Percentiles rank a stretch among this genome's conserved stretches.
These are phyloP conservation scores for Aspergillus floridensis DNA, from an alignment of 2,329 filamentous ascomycete genomes.

Conservation along the genomic window DNA sequence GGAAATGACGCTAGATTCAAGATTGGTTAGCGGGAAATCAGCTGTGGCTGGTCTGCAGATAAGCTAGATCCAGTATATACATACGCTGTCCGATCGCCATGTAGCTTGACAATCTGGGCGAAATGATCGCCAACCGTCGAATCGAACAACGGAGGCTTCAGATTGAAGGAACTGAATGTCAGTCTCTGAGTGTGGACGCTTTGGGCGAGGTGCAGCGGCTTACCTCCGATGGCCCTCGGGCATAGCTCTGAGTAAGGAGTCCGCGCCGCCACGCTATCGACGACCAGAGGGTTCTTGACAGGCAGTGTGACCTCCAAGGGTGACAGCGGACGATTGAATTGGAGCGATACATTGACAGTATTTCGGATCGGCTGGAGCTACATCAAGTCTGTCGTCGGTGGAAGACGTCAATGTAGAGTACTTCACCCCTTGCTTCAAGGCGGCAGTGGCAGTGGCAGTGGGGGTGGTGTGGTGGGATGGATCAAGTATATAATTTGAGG, in stretches of 20 bases:
- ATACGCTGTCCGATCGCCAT: constrained; percentile 53
- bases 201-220: not conserved
- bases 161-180: not conserved
- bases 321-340: not conserved
- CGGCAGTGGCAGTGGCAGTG: not conserved
- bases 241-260: constrained; percentile 29
- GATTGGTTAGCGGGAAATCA: not conserved
- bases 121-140: constrained; percentile 50
- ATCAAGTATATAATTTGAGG: not conserved
- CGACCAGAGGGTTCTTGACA: not conserved
- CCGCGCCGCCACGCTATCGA: constrained; percentile 13
- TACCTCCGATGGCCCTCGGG: constrained; percentile 32
- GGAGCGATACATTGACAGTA: not conserved
- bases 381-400: not conserved
- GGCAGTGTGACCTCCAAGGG: not conserved
- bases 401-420: not conserved
- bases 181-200: not conserved
- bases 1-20: constrained; percentile 51
- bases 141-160: constrained; percentile 46
- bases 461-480: not conserved
- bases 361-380: not conserved
- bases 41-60: too few species aligned
- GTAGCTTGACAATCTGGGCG: constrained; percentile 39
- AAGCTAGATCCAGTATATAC: constrained; percentile 19
- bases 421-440: not conserved